Base-by-base conservation (phyloP, 306 rosid species). In the Senna siamea region DNA sequence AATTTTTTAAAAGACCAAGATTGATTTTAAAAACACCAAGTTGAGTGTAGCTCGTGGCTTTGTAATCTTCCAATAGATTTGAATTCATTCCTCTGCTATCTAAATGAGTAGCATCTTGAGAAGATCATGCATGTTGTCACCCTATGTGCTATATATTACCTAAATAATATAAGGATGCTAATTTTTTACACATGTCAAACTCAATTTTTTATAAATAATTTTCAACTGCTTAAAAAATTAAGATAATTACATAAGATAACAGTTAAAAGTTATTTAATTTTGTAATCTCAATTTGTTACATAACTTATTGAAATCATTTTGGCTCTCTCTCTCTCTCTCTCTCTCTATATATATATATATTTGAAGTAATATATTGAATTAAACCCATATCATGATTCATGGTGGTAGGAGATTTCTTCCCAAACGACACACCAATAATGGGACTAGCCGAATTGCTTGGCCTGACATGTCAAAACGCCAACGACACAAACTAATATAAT, bases 371-470 rank as follows among this genome's bases (percentile, higher is more conserved):
- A 69, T 38, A 64, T 70, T 30, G 59, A 76, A 81, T 1, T 57
- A 63, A 79, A 68, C 81, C 59, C 80, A 80, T 62, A 70, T 58
- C 71, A 59, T 37, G 64, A 78, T 74, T 81, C 73, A 59, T 37
- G 64, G 80, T 74, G 83, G 43, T 62, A 62, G 15, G 1, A 67
- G 63, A 81, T 70, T 64, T 76, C 69, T 81, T 66, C 80, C 74
- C 40, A 74, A 83, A 75, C 48, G 86, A 85, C 79, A 82, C 72
- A 23, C 81, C 81, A 87, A 87, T 86, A 83, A 90, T 86, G 85
- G 84, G 85, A 58, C 5, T 54, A 44, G 77, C 78, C 82, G 66
- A 79, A 66, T 84, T 82, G 83, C 80, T 78, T 67, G 86, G 80
- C 85, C 83, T 87, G 75, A 81, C 40, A 37, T 7, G 40, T 2